Evolutionary conservation across 2,329 filamentous ascomycete genomes (phyloP).

Genomic region (Xylaria sp.): DNA sequence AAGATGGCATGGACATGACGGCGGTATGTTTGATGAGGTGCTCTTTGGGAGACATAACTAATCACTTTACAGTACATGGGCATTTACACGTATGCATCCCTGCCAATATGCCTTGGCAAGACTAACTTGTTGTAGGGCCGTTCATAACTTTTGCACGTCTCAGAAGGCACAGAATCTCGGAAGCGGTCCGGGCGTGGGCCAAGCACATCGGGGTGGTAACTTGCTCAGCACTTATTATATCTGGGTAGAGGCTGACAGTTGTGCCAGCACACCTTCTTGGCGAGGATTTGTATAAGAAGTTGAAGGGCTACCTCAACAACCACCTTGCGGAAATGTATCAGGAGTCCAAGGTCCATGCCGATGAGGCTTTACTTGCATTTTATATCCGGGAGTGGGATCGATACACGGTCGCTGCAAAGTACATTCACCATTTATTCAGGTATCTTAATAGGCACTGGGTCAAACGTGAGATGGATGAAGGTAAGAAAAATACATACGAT

Average conservation of each 20-base stretch:
- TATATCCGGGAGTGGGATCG: constrained; percentile 98
- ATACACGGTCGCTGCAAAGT: constrained; percentile 95
- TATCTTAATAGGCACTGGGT: constrained; percentile 99
- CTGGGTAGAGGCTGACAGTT: constrained; percentile 35
- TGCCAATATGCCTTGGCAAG: not conserved
- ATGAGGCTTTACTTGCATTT: constrained; percentile 89
- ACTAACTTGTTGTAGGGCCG: constrained; percentile 69
- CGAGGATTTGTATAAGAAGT: constrained; percentile 93
- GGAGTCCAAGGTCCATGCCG: constrained; percentile 80
- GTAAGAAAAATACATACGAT: constrained; percentile 97
- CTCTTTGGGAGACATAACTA: constrained; percentile 25
- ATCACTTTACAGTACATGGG: constrained; percentile 79
- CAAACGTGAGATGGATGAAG: constrained; percentile 97
- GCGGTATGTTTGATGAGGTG: constrained; percentile 63
- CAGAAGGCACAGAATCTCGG: constrained; percentile 84
- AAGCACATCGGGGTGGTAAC: constrained; percentile 76
- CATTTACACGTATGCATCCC: constrained; percentile 78
- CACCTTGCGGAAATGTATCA: constrained; percentile 79
- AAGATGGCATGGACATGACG: constrained; percentile 92
- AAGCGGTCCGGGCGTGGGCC: constrained; percentile 54
- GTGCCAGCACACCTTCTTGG: constrained; percentile 87
- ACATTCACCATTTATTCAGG: constrained; percentile 95
- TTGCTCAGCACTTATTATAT: not conserved
- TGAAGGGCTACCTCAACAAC: constrained; percentile 83
- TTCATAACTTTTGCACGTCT: constrained; percentile 99